Percentiles rank a stretch among this genome's conserved stretches.
Evolutionary conservation across 352 stramenopile genomes (phyloP).

Genomic region (Aphanomyces stellatus): DNA sequence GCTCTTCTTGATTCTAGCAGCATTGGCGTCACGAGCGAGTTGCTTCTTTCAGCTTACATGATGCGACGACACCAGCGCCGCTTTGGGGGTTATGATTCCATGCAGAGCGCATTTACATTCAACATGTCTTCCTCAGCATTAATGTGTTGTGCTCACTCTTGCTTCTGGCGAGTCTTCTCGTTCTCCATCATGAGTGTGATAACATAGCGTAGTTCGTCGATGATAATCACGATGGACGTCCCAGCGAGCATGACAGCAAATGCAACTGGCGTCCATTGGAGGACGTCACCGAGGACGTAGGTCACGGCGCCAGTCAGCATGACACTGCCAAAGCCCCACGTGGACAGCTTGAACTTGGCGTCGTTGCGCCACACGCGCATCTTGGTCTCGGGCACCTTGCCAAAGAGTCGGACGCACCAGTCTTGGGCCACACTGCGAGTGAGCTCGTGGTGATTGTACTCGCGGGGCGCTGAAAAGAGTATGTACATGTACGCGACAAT

Average conservation of each 20-base stretch:
- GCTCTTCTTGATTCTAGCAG: no score
- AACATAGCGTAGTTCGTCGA: background rate
- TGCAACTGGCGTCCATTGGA: background rate
- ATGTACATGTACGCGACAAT: no score
- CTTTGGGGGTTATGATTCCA: no score
- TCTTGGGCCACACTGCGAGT: no score
- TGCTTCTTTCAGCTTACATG: no score
- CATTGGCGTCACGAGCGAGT: no score
- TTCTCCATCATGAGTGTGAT: background rate
- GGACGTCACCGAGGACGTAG: no score
- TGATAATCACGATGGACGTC: background rate
- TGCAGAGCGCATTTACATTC: no score
- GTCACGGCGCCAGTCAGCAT: background rate
- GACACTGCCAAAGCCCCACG: background rate
- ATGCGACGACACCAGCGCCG: no score
- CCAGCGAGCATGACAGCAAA: background rate
- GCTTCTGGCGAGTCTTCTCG: background rate
- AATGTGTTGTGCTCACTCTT: background rate
- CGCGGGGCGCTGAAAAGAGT: no score
- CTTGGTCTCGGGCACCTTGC: background rate
- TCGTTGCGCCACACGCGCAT: background rate
- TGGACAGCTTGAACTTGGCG: background rate
- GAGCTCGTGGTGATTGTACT: no score
- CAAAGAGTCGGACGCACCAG: background rate
- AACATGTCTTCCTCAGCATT: no score